Percentiles rank a stretch among this genome's conserved stretches.
Evolutionary conservation across 441 rosid genomes (phyloP).

Genomic region (Adansonia gregorii): DNA sequence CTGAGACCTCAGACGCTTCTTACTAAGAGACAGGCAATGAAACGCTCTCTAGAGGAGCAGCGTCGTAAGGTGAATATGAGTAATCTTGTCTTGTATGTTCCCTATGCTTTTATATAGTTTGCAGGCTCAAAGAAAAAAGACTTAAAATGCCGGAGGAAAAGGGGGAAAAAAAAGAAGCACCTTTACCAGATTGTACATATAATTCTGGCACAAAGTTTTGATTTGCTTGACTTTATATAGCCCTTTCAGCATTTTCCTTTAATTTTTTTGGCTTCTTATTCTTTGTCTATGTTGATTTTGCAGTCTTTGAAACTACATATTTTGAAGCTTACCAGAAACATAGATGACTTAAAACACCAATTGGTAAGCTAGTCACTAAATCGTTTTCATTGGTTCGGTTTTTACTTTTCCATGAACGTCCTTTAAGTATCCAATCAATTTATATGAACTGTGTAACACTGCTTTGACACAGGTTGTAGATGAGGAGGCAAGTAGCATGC

Average conservation of each 20-base stretch:
- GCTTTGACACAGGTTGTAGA: slow-evolving; percentile 57
- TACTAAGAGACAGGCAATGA: slow-evolving; percentile 80
- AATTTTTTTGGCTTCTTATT: slow-evolving; percentile 17
- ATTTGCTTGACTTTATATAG: not conserved
- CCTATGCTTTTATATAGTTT: slow-evolving; percentile 4
- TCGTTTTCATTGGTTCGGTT: slow-evolving; percentile 22
- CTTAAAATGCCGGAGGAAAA: not conserved
- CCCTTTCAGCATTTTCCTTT: slow-evolving; percentile 4
- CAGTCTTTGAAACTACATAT: slow-evolving; percentile 96
- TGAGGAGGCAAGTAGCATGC: slow-evolving; percentile 40
- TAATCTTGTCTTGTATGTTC: slow-evolving; percentile 15
- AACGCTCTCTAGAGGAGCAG: slow-evolving; percentile 81
- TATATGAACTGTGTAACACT: slow-evolving; percentile 2
- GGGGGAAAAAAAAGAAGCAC: not conserved
- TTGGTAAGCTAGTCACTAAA: slow-evolving; percentile 57
- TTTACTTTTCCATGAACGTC: not conserved
- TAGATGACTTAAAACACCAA: slow-evolving; percentile 61
- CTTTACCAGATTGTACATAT: slow-evolving; percentile 6
- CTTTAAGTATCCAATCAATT: not conserved
- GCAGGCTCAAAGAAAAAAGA: not conserved
- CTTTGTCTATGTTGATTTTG: slow-evolving; percentile 32
- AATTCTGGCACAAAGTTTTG: not conserved
- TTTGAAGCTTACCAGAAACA: slow-evolving; percentile 68
- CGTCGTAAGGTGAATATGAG: slow-evolving; percentile 63
- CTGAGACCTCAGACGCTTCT: slow-evolving; percentile 87